phyloP scores from a whole-genome alignment of 495 filamentous ascomycete genomes.

The Xylaria grammica region DNA sequence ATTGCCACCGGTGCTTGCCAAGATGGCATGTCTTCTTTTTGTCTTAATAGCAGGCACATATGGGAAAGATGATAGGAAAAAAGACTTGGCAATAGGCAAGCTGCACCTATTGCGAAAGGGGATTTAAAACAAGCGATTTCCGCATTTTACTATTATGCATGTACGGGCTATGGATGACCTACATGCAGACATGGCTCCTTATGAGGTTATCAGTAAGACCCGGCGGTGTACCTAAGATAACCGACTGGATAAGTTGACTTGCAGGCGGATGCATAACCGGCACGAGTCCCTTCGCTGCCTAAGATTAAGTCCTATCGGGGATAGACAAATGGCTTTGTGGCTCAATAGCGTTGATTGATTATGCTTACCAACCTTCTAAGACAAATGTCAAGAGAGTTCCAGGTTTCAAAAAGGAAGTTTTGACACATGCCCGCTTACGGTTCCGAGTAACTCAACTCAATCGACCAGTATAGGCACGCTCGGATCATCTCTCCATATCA shows the following conservation, averaged over 20 bases:
- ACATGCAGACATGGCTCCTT: background rate
- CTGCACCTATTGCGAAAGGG: background rate
- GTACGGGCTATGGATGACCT: background rate
- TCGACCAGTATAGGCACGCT: no score
- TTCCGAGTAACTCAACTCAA: no score
- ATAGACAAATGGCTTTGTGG: background rate
- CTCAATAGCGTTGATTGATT: background rate
- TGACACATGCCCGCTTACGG: no score
- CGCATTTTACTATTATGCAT: slow-evolving; percentile 4
- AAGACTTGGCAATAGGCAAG: background rate
- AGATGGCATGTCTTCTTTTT: background rate
- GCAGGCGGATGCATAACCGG: background rate
- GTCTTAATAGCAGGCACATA: background rate
- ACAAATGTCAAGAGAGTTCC: no score
- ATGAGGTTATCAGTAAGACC: background rate
- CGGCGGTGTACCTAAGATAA: slow-evolving; percentile 14
- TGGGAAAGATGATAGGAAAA: background rate
- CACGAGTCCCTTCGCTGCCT: background rate
- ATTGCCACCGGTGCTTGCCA: background rate
- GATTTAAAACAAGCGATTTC: background rate
- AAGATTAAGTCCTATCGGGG: background rate
- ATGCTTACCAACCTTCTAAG: background rate
- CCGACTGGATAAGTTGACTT: background rate
- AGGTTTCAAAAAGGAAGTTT: no score
- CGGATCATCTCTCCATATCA: no score